Evolutionary conservation across 495 filamentous ascomycete species (phyloP).

Genomic region (Aspergillus sclerotioniger): DNA sequence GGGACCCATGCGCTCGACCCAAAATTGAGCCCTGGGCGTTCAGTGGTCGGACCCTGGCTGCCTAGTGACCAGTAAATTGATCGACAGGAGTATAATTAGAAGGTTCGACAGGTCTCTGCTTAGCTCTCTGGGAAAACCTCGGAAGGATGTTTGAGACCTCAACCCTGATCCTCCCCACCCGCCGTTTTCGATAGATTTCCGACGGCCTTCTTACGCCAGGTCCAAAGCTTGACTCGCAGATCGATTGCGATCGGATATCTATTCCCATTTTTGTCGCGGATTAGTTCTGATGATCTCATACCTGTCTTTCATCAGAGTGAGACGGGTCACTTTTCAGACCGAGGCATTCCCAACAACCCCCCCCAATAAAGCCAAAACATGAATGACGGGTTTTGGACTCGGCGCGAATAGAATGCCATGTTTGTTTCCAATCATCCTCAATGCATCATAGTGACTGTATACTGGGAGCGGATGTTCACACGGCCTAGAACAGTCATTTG

Average conservation of each 20-base stretch:
- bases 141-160: background rate
- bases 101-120: background rate
- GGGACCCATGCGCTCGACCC: background rate
- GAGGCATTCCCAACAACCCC: no score
- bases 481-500: no score
- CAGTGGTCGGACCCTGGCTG: background rate
- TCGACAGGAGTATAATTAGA: background rate
- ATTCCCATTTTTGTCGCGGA: background rate
- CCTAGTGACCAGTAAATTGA: background rate
- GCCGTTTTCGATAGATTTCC: background rate
- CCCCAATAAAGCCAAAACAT: no score
- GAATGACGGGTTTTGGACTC: no score
- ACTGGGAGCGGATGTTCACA: no score
- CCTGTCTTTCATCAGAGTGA: no score
- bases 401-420: no score
- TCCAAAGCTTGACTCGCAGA: background rate
- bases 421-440: no score
- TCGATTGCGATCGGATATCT: background rate
- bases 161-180: background rate
- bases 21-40: background rate
- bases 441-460: no score
- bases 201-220: background rate
- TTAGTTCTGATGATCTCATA: background rate
- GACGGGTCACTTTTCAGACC: no score
- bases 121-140: background rate